These are phyloP conservation scores for Funneliformis mosseae DNA, from an alignment of 192 early-diverging fungal species.

Conservation along the genomic window DNA sequence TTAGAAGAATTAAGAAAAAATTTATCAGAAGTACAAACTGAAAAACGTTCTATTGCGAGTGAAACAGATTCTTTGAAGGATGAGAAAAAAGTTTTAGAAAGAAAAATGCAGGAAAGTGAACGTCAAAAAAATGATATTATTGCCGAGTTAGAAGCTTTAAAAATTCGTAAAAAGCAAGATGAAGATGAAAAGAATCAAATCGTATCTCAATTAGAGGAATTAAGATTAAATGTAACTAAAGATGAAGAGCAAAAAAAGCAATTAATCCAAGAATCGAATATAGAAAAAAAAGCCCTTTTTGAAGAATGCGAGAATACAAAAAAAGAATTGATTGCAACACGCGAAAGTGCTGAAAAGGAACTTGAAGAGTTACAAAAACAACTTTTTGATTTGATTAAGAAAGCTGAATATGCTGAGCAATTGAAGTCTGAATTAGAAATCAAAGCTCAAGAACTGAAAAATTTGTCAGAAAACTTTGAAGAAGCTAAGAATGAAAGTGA, in stretches of 20 bases:
- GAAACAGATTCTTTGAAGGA: constrained; percentile 19
- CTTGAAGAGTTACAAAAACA: not conserved
- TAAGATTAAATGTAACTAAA: constrained; percentile 3
- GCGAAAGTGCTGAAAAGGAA: constrained; percentile 12
- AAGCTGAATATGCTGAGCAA: not conserved
- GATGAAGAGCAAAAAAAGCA: constrained; percentile 4
- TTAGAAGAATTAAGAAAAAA: constrained; percentile 30
- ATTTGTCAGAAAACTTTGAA: constrained; percentile 14
- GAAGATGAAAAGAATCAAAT: constrained; percentile 21
- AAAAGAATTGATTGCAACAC: constrained; percentile 26
- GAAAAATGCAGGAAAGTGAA: constrained; percentile 26
- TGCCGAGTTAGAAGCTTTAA: not conserved
- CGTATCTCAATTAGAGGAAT: constrained; percentile 3
- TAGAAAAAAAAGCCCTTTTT: constrained; percentile 32
- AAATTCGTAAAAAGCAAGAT: not conserved
- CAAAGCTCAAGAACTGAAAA: constrained; percentile 5
- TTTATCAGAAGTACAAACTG: constrained; percentile 27
- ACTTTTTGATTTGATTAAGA: not conserved
- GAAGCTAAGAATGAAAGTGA: constrained; percentile 31
- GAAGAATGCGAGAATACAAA: constrained; percentile 13
- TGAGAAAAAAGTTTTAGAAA: constrained; percentile 21
- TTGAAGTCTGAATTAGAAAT: constrained; percentile 1
- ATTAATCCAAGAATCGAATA: constrained; percentile 21
- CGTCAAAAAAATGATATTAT: not conserved
- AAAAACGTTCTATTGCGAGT: constrained; percentile 17